Conservation (phyloP, 441 rosid genomes). For the Gossypium gossypioides region DNA sequence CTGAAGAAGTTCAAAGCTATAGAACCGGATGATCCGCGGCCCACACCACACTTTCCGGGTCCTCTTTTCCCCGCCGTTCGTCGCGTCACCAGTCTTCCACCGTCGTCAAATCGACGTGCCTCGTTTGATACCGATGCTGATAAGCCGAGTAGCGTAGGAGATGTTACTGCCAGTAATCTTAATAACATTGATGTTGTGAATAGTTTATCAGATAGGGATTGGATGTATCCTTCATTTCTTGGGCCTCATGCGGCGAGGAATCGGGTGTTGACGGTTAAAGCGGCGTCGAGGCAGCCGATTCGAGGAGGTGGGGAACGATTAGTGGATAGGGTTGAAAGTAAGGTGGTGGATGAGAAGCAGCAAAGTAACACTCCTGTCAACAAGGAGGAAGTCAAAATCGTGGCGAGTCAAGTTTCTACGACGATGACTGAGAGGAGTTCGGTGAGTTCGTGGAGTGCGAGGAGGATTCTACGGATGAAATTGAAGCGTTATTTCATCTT, state of each 20-base stretch:
- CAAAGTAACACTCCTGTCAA: constrained; percentile 8
- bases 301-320: constrained; percentile 11
- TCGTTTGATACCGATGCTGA: constrained; percentile 10
- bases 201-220: constrained; percentile 40
- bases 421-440: constrained; percentile 20
- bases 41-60: constrained; percentile 44
- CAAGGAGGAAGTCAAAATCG: constrained; percentile 22
- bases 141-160: constrained; percentile 5
- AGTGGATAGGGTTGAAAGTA: constrained; percentile 10
- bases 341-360: constrained; percentile 22
- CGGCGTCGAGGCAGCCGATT: constrained; percentile 13
- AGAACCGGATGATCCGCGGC: constrained; percentile 23
- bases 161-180: neutral
- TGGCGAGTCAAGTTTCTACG: constrained; percentile 25
- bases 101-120: constrained; percentile 32
- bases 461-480: constrained; percentile 26
- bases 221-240: constrained; percentile 58
- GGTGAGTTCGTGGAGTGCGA: constrained; percentile 22
- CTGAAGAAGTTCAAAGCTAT: constrained; percentile 44
- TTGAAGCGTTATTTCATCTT: constrained; percentile 28
- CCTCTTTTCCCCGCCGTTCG: constrained; percentile 54
- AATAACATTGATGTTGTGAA: neutral
- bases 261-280: constrained; percentile 29
- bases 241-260: constrained; percentile 42
- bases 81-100: constrained; percentile 23